phyloP scores from a whole-genome alignment of 148 eudicot species.

The Camellia sinensis region DNA sequence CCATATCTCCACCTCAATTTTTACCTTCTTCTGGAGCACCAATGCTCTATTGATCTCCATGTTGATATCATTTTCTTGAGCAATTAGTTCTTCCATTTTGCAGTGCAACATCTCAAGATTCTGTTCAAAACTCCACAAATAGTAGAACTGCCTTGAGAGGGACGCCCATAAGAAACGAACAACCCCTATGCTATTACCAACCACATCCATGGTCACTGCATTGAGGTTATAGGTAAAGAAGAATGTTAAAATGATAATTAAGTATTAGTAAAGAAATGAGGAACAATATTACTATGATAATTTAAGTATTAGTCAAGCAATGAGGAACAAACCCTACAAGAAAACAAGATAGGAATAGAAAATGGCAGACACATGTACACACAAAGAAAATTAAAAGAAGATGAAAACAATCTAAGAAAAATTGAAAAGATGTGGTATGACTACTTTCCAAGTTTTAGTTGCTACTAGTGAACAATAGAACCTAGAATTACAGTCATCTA shows the following conservation, averaged over 20 bases:
- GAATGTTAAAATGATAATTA: neutral
- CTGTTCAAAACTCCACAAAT: slow-evolving; percentile 3
- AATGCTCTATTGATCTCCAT: slow-evolving; percentile 2
- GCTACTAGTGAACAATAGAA: too few species aligned
- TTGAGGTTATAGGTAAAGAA: neutral
- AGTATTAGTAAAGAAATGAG: neutral
- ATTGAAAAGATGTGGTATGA: too few species aligned
- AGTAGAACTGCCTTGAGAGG: neutral
- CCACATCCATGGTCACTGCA: slow-evolving; percentile 19
- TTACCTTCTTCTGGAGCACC: slow-evolving; percentile 14
- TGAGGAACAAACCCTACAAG: too few species aligned
- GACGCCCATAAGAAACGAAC: slow-evolving; percentile 15
- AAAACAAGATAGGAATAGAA: too few species aligned
- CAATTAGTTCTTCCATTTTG: slow-evolving; percentile 13
- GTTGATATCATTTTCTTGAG: slow-evolving; percentile 16
- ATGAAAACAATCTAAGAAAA: too few species aligned
- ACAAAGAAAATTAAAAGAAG: too few species aligned
- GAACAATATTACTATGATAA: too few species aligned
- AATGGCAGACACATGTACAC: too few species aligned
- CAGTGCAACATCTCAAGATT: neutral
- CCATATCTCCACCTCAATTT: slow-evolving; percentile 22
- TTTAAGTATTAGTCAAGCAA: too few species aligned
- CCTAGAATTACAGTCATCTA: too few species aligned
- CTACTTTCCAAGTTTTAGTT: too few species aligned
- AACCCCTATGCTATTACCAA: slow-evolving; percentile 14